Evolutionary conservation across 257 asterid species (phyloP), one percentile per base, ranked within the genome.

Genomic region (Rauvolfia tetraphylla): DNA sequence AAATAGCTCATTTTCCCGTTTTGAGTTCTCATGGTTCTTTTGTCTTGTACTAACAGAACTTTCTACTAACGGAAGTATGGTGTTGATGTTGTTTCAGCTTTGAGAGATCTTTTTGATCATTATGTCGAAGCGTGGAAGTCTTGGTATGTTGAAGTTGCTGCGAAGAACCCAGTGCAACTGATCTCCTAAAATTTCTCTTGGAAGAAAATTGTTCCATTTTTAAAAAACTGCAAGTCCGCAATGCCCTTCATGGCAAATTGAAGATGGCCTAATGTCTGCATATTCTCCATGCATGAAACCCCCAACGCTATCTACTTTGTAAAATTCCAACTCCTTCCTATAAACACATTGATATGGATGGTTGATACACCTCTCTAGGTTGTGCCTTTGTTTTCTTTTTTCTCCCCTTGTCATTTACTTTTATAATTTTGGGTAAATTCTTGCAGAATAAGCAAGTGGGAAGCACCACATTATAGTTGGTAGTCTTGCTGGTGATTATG

Each of bases 61-160:
- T 63, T n/a, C 2, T 68, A 34, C 83, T 75, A 23, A 75, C 18
- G 53, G 61, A 75, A 83, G 73, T 62, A 61, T 48, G 34, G 58
- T 57, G 69, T 82, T 83, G 66, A 73, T 78, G 77, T 71, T 78
- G 70, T 81, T 75, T 73, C 96, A 95, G 99, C 96, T 63, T 56
- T 95, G 85, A 89, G 86, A 81, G 98, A 95, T 79, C 96, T 95
- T 15, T 92, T 95, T 74, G 84, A 89, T n/a, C 99, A 92, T 80
- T 95, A 87, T 46, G 92, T 85, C 49, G 98, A 92, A 82, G 99
- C 99, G 18, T 95, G 98, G 97, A 88, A 88, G 70, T 89, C 98
- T 42, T 95, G 99, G 99, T 90, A 85, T 85, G 85, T 89, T 83
- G 98, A 95, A 85, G 92, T 89, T 73, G 93, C 93, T 53, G 95